Base-by-base conservation (phyloP, 2,329 filamentous ascomycete species). In the Lachnellula suecica region DNA sequence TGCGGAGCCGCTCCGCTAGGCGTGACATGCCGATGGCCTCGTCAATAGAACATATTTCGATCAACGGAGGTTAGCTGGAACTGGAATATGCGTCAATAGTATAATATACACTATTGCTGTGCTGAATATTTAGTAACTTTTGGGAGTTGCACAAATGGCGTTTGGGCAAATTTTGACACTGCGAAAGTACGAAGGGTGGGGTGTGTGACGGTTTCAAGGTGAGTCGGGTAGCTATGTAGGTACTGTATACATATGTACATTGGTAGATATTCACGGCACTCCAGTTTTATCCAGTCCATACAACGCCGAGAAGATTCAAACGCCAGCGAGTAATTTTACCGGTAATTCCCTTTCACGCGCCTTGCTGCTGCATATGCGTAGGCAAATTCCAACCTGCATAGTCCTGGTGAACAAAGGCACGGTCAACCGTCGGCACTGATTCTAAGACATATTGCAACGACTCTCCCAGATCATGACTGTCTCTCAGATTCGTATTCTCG, bases 371-470 rank as follows among this genome's bases (percentile, higher is more conserved):
- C 67, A 69, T 68, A 50, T 69, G 66, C 11, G 66, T 68, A 1
- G 67, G 67, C 42, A 69, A 45, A 51, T 68, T 69, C 59, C 60
- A 68, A 13, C 58, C 53, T 13, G 66, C 62, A 56, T 70, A 74
- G 49, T 74, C 73, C 22, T 68, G 65, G 20, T 71, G 71, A 4
- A 73, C 70, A 54, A 71, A 72, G 1, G 71, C 72, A 47, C 72
- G 63, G 53, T 71, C 71, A 17, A 71, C 71, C 41, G 63, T 67
- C 1, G 66, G 65, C 4, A 74, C 65, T 1, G 77, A 79, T 58
- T 84, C 81, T 22, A 74, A 66, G 57, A 82, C 84, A 64, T 85
- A 85, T 67, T 85, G 82, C 59, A 86, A 62, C 3, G 81, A 84
- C 70, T 86, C 82, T 0, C 80, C 79, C 37, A 85, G 71, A 64